Evolutionary conservation across 495 filamentous ascomycete genomes (phyloP), one percentile per base, ranked within the genome.

Genomic region (Mytilinidion resinicola): DNA sequence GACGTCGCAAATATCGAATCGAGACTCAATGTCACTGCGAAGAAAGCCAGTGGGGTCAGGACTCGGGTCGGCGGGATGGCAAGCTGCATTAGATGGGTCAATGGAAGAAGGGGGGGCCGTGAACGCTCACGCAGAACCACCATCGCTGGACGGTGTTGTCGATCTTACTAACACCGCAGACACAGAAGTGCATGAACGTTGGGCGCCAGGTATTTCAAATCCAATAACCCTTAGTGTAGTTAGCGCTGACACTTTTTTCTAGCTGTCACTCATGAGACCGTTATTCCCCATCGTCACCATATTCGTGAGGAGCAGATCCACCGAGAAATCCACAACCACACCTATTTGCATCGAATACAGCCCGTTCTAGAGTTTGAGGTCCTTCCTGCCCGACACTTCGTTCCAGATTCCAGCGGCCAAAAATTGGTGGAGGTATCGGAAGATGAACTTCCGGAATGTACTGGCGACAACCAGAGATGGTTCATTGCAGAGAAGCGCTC

Each of bases 231-330:
- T 30, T 30, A 30, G 25, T 30, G 25, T 30, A 30, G 6, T 6
- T 30, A 30, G 25, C 6, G 25, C 25, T 30, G 6, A 30, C 25
- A 2, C 6, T 30, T 30, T 30, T 2, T 30, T 30, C 25, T 38
- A 82, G 81, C 79, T 56, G 76, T 84, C 15, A 75, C 70, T 9
- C 81, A 83, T 39, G 80, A 85, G 63, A 72, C 68, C 1, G 67
- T 85, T 48, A 70, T 69, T 17, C 71, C 70, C 8, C 60, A 72
- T 0, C 61, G 70, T 3, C 80, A 79, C 63, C 69, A 82, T 38
- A 69, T 82, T 41, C 61, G 68, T 12, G 63, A 82, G 64, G 77
- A 83, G 61, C 50, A 59, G 8, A 78, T 82, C 33, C 15, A 56
- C 53, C 15, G 47, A 56, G 53, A 56, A 56, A 33, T 25, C 30